Evolutionary conservation across 2,329 filamentous ascomycete species (phyloP).

Genomic region (Botrytis galanthina): DNA sequence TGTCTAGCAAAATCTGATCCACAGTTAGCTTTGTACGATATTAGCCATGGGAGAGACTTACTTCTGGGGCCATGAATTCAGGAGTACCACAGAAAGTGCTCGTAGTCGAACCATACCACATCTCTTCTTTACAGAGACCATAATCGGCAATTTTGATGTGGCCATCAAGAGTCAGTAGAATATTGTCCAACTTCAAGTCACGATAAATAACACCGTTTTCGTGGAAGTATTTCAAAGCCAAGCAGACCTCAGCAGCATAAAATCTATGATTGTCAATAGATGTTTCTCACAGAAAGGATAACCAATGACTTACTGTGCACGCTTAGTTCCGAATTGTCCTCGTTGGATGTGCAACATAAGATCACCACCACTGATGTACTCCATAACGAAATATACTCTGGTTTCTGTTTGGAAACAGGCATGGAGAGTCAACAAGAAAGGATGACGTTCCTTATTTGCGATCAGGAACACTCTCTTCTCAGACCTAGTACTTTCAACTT

Average conservation of each 20-base stretch:
- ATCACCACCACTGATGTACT: conserved; percentile 98
- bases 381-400: conserved; percentile 98
- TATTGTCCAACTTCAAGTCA: conserved; percentile 80
- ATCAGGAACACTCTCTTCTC: conserved; percentile 97
- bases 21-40: conserved; percentile 33
- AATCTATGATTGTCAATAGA: conserved; percentile 55
- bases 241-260: conserved; percentile 94
- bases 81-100: conserved; percentile 99
- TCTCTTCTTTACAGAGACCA: conserved; percentile 98
- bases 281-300: conserved; percentile 27
- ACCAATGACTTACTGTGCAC: conserved; percentile 72
- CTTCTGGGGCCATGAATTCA: conserved; percentile 98
- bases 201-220: conserved; percentile 98
- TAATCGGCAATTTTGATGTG: conserved; percentile 99
- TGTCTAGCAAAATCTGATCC: conserved; percentile 83
- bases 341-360: conserved; percentile 98
- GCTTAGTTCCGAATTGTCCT: conserved; percentile 91
- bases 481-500: conserved; percentile 95
- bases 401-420: conserved; percentile 99
- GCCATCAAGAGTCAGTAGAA: conserved; percentile 88
- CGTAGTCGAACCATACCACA: conserved; percentile 98
- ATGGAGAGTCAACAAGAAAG: conserved; percentile 91
- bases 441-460: conserved; percentile 94
- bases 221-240: conserved; percentile 98
- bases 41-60: conserved; percentile 45